Percentiles rank a stretch among this genome's conserved stretches.
phyloP scores from a whole-genome alignment of 2,329 filamentous ascomycete species.

The Podosphaera aphanis region DNA sequence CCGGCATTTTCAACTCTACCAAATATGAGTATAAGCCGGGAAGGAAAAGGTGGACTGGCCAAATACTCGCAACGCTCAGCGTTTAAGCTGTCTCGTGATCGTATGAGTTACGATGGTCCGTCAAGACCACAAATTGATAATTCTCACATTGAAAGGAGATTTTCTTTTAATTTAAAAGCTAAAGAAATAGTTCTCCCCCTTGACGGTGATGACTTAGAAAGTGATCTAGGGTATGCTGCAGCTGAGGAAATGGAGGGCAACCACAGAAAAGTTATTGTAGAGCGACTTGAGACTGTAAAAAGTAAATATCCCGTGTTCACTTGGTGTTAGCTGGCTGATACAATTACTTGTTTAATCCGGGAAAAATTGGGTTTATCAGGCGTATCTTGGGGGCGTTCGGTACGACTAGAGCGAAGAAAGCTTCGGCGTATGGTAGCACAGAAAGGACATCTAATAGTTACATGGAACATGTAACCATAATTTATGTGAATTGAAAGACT shows the following conservation, averaged over 20 bases:
- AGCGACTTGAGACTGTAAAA: constrained; percentile 87
- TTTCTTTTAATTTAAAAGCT: constrained; percentile 19
- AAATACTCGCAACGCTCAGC: constrained; percentile 13
- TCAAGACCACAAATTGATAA: constrained; percentile 8
- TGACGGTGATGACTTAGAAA: constrained; percentile 59
- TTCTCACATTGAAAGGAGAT: constrained; percentile 10
- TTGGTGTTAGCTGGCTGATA: constrained; percentile 46
- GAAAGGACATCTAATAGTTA: not conserved
- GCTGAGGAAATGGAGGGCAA: constrained; percentile 85
- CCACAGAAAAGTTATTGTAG: constrained; percentile 84
- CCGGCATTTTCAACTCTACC: not conserved
- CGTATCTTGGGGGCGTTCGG: too few relatives aligned
- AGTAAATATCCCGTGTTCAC: constrained; percentile 88
- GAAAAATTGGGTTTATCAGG: too few relatives aligned
- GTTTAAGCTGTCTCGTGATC: constrained; percentile 9
- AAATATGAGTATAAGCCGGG: constrained; percentile 4
- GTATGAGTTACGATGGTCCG: constrained; percentile 16
- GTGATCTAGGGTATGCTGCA: constrained; percentile 81
- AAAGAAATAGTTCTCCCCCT: constrained; percentile 21
- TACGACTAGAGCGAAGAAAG: constrained; percentile 2
- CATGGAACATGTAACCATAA: too few relatives aligned
- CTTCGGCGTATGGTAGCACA: constrained; percentile 10
- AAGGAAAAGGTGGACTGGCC: constrained; percentile 9
- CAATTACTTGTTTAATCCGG: not conserved
- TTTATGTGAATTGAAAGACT: too few relatives aligned